Evolutionary conservation across 1,284 basidiomycete genomes (phyloP), one percentile per base, ranked within the genome.

Genomic region (Cronartium quercuum): DNA sequence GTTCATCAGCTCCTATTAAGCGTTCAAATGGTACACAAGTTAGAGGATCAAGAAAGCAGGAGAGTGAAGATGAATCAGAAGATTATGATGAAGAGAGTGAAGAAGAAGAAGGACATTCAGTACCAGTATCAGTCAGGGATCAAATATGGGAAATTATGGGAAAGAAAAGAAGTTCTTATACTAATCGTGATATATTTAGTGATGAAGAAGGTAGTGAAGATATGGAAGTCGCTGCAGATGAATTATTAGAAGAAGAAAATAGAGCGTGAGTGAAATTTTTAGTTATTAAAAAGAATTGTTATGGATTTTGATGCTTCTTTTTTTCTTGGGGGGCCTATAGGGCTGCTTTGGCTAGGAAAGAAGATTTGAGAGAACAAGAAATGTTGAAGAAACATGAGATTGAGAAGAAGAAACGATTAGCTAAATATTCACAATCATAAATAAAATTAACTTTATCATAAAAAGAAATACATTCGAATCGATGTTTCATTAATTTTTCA

Each of bases 101-200:
- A 61, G 35, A 61, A 35, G 12, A 35, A 37, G 29, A 21, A n/a
- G 58, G 35, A 34, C 18, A 29, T 15, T 18, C 6, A 18, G 70
- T 74, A 24, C 21, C 63, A 13, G 55, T 64, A 13, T 13, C 35
- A 9, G 38, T 74, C 15, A 24, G 70, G 41, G 70, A 74, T 74
- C 61, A 74, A 51, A 74, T 74, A 21, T 74, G 70, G 70, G 61
- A 74, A 35, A 74, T 74, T 38, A 74, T 74, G 70, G 70, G 70
- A n/a, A 74, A 74, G 47, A 57, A 74, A 40, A 34, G 70, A 21
- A 37, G 29, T 5, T 34, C 65, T 37, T 74, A 74, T 66, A 66
- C 70, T 3, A 62, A 47, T 1, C 55, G 55, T 5, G 44, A 60
- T 42, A 65, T 71, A 41, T 73, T 65, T 29, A 65, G 62, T 35